Base-by-base conservation (phyloP, 202 grass and related monocot species). In the Carex arenaria region DNA sequence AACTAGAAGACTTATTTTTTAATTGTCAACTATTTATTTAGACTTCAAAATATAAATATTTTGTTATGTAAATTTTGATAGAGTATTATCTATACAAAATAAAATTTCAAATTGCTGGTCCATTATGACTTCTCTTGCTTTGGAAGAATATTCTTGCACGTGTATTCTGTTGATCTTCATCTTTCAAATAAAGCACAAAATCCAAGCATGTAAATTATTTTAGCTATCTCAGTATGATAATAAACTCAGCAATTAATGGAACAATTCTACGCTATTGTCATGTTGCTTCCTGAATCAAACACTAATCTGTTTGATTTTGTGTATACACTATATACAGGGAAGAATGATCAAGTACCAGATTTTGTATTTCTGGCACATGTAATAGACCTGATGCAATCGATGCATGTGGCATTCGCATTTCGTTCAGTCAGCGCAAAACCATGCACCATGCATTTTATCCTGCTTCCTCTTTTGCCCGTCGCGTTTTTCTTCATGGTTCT, bases 331-430 rank as follows among this genome's bases (percentile, higher is more conserved):
- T 1, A 18, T 70, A 64, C 79, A 93, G 92, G 92, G 38, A 91
- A 89, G 81, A 94, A 93, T 80, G 84, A 91, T 53, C 85, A 51
- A 5, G 85, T 86, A 52, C 94, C 94, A 61, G 89, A 94, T 70
- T 97, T 97, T 57, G 90, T 97, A 80, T 97, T 97, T 88, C 87
- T 97, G 30, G 94, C 82, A 52, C 94, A 97, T 70, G 84, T 91
- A 9, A 82, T 97, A 43, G 94, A 97, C 79, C 42, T 97, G 68
- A 28, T 84, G 67, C 87, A 90, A 49, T 92, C 87, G 51, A 87
- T 93, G 94, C 94, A 97, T 68, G 94, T 84, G 7, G 87, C 92
- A 30, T 97, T 97, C 85, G 82, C 52, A 62, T 93, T 93, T 64
- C 87, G 92, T 14, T 69, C 92, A 1, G 72, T 87, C 82, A 88